Base-by-base conservation (phyloP, 2,329 filamentous ascomycete genomes). In the Alternaria alternata region DNA sequence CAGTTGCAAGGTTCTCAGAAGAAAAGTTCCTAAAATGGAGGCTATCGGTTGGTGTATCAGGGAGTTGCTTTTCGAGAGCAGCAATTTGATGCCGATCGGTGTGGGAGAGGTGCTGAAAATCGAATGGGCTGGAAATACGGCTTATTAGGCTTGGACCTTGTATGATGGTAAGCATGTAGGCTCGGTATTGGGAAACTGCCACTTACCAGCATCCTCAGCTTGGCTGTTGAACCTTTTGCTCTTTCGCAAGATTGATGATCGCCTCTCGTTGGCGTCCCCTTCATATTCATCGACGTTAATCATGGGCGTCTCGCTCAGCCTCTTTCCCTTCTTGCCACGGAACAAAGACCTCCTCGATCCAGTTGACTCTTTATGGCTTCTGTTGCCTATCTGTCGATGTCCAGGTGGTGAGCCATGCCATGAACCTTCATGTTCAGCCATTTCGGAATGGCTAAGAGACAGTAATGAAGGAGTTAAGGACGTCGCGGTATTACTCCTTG, bases 51-150 rank as follows among this genome's bases (percentile, higher is more conserved):
- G 55, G 41, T 16, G 32, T 28, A n/a, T 56, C 84, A 81, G 54
- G 83, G 81, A 12, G 83, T 79, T 49, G 46, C 34, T 81, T 81
- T 39, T 86, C 82, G 20, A 88, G 75, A 4, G 79, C 79, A 32
- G 84, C 81, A 57, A 88, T 82, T 57, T 88, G 84, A 24, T 83
- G 75, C 24, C 84, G 82, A 57, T 83, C 83, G 28, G 86, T 87
- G 69, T 89, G 87, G 36, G 86, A 86, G 53, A 89, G 75, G 68
- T 89, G 87, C 63, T 89, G 86, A 70, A 89, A 89, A 67, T 88
- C 85, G 74, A 87, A 89, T 1, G 87, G 87, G 57, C 83, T 83
- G 0, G 87, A 89, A 53, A 89, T 89, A 58, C 71, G 73, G 49
- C 70, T 65, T 53, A 74, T 78, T 18, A 76, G 66, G 14, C 65